These are phyloP conservation scores for Wickerhamiella azymoides DNA, from an alignment of 805 yeast species.

Conservation along the genomic window DNA sequence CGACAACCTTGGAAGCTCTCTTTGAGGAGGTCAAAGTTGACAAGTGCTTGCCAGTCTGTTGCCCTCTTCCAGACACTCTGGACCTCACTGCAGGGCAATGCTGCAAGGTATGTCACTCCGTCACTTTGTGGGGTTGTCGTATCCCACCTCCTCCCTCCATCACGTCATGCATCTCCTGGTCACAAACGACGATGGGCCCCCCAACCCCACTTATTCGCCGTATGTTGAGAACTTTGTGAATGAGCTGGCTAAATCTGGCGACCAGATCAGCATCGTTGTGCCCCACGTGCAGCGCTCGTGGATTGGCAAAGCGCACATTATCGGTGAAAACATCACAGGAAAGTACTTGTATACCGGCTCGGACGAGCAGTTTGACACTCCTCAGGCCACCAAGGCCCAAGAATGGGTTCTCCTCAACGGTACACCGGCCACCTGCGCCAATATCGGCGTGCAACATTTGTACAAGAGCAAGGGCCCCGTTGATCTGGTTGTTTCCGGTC, in stretches of 20 bases:
- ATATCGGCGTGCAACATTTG: slow-evolving; percentile 65
- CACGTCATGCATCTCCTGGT: slow-evolving; percentile 25
- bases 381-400: slow-evolving; percentile 28
- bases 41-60: no score
- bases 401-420: slow-evolving; percentile 86
- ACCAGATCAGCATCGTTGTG: slow-evolving; percentile 63
- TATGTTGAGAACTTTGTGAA: slow-evolving; percentile 71
- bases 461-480: slow-evolving; percentile 42
- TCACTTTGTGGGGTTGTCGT: neutral
- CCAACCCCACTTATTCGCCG: slow-evolving; percentile 65
- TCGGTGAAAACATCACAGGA: slow-evolving; percentile 43
- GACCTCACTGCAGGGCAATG: no score
- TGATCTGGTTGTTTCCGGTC: slow-evolving; percentile 86
- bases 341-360: slow-evolving; percentile 19
- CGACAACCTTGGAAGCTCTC: no score
- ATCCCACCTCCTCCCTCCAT: neutral
- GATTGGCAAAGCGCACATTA: slow-evolving; percentile 93
- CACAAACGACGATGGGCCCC: slow-evolving; percentile 95
- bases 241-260: slow-evolving; percentile 46
- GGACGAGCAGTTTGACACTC: slow-evolving; percentile 20
- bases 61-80: no score
- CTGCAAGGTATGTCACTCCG: neutral
- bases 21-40: no score
- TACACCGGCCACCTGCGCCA: slow-evolving; percentile 93
- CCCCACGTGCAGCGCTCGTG: slow-evolving; percentile 81